Percentiles rank a stretch among this genome's conserved stretches.
Evolutionary conservation across 1,139 yeast genomes (phyloP).

Genomic region (Yamadazyma trypodendri): DNA sequence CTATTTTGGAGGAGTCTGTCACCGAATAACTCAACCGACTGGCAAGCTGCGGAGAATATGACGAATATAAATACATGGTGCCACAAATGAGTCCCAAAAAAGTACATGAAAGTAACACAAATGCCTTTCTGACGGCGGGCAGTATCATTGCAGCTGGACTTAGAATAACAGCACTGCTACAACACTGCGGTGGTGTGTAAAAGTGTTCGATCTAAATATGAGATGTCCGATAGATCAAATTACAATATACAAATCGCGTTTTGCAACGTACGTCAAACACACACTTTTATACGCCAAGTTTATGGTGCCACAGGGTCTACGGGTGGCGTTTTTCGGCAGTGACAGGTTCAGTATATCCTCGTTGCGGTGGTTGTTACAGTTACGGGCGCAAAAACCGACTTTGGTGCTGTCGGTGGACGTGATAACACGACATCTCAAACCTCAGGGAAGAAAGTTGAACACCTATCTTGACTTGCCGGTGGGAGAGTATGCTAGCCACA

Average conservation of each 20-base stretch:
- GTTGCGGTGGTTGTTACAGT: slow-evolving; percentile 43
- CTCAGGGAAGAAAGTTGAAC: slow-evolving; percentile 64
- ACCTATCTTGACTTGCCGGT: slow-evolving; percentile 54
- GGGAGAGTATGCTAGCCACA: slow-evolving; percentile 37
- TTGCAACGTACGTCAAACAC: too few relatives aligned
- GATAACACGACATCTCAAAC: slow-evolving; percentile 66
- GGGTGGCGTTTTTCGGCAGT: slow-evolving; percentile 75
- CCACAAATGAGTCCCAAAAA: slow-evolving; percentile 58
- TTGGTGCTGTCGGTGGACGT: slow-evolving; percentile 51
- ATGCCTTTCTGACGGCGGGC: slow-evolving; percentile 28
- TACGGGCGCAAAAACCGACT: slow-evolving; percentile 18
- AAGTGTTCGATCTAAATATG: too few relatives aligned
- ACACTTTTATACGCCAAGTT: too few relatives aligned
- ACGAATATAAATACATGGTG: slow-evolving; percentile 57
- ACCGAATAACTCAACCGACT: slow-evolving; percentile 49
- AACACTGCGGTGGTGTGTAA: too few relatives aligned
- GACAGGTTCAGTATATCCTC: slow-evolving; percentile 71
- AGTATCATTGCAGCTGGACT: slow-evolving; percentile 1
- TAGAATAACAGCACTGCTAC: too few relatives aligned
- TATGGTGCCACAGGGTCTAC: not conserved
- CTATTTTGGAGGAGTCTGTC: slow-evolving; percentile 54
- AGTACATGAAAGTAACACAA: slow-evolving; percentile 46
- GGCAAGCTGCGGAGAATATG: slow-evolving; percentile 67
- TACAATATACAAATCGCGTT: too few relatives aligned
- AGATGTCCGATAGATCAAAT: too few relatives aligned